Base-by-base conservation (phyloP, 164 flowering plant genomes). In the Nymphaea thermarum region DNA sequence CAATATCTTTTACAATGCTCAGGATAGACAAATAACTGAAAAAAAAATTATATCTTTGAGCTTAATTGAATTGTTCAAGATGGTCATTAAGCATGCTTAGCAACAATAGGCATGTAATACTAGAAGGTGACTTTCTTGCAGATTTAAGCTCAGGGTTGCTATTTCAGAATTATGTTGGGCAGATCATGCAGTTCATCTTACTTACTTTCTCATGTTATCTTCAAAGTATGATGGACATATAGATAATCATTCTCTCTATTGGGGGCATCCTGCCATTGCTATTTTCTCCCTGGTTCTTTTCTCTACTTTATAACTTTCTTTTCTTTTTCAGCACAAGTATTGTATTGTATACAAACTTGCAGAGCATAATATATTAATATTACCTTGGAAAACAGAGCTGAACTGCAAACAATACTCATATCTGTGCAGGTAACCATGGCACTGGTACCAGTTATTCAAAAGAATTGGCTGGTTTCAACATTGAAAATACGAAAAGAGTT, bases 351-450 rank as follows among this genome's bases (percentile, higher is more conserved):
- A 12, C 12, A 12, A 47, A 47, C 12, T 7, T 12, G 11, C 12
- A 47, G 12, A 47, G 55, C 55, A 6, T 47, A 12, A 47, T n/a
- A n/a, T n/a, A n/a, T n/a, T n/a, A n/a, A n/a, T 47, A 4, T 47
- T 47, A 47, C 12, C 12, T 47, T 12, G 12, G 7, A 47, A 6
- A 47, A 47, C 12, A 12, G 55, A 2, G 7, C 12, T 47, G 36
- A 25, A 25, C 36, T 25, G 36, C 36, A 25, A 25, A 47, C 12
- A 12, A 12, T 25, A 61, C 2, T 61, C 63, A 10, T n/a, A 6
- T n/a, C 16, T 60, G 44, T 67, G 59, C 64, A 68, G 70, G 64
- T n/a, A 68, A 44, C 42, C 55, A n/a, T 43, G 65, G 44, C n/a
- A 18, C 5, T 18, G 42, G 15, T n/a, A 55, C 55, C 42, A 5